A percentile compares a stretch with the other conserved stretches of the same genome.
Evolutionary conservation across 2,329 filamentous ascomycete genomes (phyloP).

Genomic region (Sclerotinia borealis): DNA sequence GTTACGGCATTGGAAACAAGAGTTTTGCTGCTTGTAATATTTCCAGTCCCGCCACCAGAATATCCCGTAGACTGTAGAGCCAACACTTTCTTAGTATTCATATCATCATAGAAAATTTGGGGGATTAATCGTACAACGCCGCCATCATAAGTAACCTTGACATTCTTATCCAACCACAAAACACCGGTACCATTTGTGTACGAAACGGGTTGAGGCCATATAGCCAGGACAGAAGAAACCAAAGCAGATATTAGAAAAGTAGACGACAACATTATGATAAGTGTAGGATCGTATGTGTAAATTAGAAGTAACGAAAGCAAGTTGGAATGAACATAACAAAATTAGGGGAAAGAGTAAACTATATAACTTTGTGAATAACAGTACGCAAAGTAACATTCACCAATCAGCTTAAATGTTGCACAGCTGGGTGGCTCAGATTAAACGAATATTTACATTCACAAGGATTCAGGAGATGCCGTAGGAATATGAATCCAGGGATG

Average conservation of each 20-base stretch:
- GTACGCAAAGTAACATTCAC: too few species aligned
- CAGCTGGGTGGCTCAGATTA: neutral
- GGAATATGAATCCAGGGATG: constrained; percentile 5
- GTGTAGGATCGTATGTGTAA: neutral
- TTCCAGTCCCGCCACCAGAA: constrained; percentile 8
- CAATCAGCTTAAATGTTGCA: neutral
- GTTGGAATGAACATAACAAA: neutral
- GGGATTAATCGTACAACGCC: constrained; percentile 45
- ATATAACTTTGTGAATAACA: constrained; percentile 27
- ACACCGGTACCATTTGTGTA: constrained; percentile 46
- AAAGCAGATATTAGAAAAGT: constrained; percentile 21
- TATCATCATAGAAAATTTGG: constrained; percentile 18
- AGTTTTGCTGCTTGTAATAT: constrained; percentile 38
- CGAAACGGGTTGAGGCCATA: constrained; percentile 52
- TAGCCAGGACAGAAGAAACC: constrained; percentile 33
- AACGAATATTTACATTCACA: neutral
- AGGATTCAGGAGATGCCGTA: constrained; percentile 7
- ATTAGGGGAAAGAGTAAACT: constrained; percentile 24
- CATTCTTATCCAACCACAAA: constrained; percentile 47
- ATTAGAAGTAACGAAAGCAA: neutral
- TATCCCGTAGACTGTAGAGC: constrained; percentile 12
- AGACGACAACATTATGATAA: constrained; percentile 19
- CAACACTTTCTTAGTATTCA: constrained; percentile 27
- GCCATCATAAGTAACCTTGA: constrained; percentile 55
- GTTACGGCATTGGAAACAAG: constrained; percentile 51